Evolutionary conservation across 1,284 basidiomycete genomes (phyloP).

Genomic region (Sutorius eximius): DNA sequence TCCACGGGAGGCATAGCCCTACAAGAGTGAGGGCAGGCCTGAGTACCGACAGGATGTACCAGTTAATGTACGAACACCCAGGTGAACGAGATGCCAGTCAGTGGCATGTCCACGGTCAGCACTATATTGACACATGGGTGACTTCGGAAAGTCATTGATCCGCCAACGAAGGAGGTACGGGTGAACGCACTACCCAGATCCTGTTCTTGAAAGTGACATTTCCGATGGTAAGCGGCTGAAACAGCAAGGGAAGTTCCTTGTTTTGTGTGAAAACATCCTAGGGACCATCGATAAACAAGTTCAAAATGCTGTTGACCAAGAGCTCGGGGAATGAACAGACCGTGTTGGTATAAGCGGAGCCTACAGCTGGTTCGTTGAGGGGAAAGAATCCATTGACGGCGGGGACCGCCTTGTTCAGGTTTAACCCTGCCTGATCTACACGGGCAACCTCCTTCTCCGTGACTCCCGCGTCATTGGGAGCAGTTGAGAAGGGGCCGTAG

Average conservation of each 20-base stretch:
- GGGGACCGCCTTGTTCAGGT: slow-evolving; percentile 50
- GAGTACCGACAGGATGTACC: neutral
- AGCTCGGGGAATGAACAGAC: slow-evolving; percentile 23
- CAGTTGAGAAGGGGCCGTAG: neutral
- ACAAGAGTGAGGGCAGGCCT: neutral
- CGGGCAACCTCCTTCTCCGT: neutral
- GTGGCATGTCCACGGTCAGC: slow-evolving; percentile 70
- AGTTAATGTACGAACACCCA: slow-evolving; percentile 46
- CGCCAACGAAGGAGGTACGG: neutral
- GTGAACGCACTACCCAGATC: slow-evolving; percentile 53
- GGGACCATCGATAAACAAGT: neutral
- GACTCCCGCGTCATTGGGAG: neutral
- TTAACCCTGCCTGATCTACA: slow-evolving; percentile 9
- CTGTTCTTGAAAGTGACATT: slow-evolving; percentile 72
- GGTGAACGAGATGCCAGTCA: slow-evolving; percentile 80
- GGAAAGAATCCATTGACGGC: slow-evolving; percentile 57
- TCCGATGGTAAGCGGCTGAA: slow-evolving; percentile 65
- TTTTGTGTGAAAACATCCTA: slow-evolving; percentile 48
- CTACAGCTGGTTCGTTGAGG: slow-evolving; percentile 62
- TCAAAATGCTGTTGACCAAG: neutral
- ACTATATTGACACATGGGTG: slow-evolving; percentile 83
- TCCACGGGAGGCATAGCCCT: slow-evolving; percentile 60
- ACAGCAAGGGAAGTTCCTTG: slow-evolving; percentile 55
- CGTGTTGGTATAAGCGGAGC: slow-evolving; percentile 42
- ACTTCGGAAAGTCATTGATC: slow-evolving; percentile 34